Conservation (phyloP, 129 eudicot species). For the Scalesia atractyloides region DNA sequence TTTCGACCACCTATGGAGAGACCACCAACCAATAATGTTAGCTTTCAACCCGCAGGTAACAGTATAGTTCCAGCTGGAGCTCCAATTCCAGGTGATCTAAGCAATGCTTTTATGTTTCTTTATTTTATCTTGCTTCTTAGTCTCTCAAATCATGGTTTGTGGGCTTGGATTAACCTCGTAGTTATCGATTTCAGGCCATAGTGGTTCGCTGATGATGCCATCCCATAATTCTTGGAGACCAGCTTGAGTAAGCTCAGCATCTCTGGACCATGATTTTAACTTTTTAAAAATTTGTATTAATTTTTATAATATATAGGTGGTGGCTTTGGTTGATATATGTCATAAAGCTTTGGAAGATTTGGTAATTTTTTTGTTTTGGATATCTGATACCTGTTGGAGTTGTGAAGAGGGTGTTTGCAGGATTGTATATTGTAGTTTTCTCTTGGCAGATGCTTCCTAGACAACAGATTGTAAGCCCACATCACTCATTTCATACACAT, state of each 20-base stretch:
- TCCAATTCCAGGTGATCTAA: conserved; percentile 53
- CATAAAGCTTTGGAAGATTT: conserved; percentile 37
- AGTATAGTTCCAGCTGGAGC: conserved; percentile 44
- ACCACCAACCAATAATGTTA: conserved; percentile 48
- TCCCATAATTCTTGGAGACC: conserved; percentile 71
- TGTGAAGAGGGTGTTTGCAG: conserved; percentile 45
- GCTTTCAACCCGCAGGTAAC: conserved; percentile 56
- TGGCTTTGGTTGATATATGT: conserved; percentile 26
- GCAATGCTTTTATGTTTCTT: not conserved
- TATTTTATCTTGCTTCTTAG: not conserved
- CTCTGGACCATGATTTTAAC: not conserved
- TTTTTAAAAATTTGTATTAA: not conserved
- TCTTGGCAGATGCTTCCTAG: conserved; percentile 57
- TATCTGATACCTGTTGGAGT: conserved; percentile 14
- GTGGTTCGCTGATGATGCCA: conserved; percentile 53
- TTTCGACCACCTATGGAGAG: conserved; percentile 67
- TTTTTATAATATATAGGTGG: conserved; percentile 34
- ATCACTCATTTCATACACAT: conserved; percentile 43
- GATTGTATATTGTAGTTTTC: conserved; percentile 62
- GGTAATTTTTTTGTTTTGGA: conserved; percentile 21
- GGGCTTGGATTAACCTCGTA: conserved; percentile 7
- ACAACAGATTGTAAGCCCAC: conserved; percentile 63
- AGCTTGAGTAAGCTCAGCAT: conserved; percentile 33
- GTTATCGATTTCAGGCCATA: conserved; percentile 53
- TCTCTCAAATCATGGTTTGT: conserved; percentile 8